Base-by-base conservation (phyloP, 371 early-diverging fungal genomes). In the Circinella umbellata region DNA sequence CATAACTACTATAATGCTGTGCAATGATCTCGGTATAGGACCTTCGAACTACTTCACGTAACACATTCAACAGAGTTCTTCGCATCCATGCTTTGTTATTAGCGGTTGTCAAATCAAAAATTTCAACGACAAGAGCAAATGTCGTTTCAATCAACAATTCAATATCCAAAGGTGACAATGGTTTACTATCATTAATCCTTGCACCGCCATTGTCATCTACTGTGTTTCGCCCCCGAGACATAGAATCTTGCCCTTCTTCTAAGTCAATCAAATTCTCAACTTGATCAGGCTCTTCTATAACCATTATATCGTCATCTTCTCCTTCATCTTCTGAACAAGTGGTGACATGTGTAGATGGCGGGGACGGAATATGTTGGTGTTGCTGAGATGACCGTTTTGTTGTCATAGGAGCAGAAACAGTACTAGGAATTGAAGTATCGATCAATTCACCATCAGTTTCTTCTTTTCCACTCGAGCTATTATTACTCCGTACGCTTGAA, bases 71-170 rank as follows among this genome's bases (percentile, higher is more conserved):
- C 0, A 81, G 67, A 1, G 84, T 79, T 53, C 84, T 63, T 48
- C 84, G 70, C 78, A 84, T 75, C 84, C 84, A 84, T 0, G 82
- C 84, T 48, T 74, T 75, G 38, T 84, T 80, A 49, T 80, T 84
- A n/a, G 79, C 72, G 0, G 79, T 68, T 1, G 84, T 80, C 5
- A 84, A 67, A 34, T 84, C 80, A 64, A 84, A 84, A 3, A 82
- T 79, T 42, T 84, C 84, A 0, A 80, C 80, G 1, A 84, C 67
- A 1, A 84, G 55, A 1, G 84, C 82, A 72, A 80, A 84, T 0
- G 84, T 80, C 0, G 84, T 84, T 67, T 84, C 84, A 27, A 84
- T 84, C 59, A 84, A 61, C 5, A 84, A 69, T 38, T 84, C 84
- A 0, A 80, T 74, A 59, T 84, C 84, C 71, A 82, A 69, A 0